Conservation (phyloP, 441 rosid species). For the Cnidoscolus chayamansa region DNA sequence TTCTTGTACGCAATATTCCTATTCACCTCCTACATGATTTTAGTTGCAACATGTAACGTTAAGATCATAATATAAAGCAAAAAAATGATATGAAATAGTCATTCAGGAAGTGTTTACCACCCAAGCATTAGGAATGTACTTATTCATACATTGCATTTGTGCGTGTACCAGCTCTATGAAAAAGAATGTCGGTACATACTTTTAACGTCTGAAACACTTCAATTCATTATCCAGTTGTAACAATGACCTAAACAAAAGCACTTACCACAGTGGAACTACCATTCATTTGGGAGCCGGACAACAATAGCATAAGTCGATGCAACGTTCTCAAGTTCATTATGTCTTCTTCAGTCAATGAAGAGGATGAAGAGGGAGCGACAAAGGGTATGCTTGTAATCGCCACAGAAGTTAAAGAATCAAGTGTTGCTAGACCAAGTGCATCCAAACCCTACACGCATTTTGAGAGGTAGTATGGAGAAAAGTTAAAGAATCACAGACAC, state of each 20-base stretch:
- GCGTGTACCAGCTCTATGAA: not conserved
- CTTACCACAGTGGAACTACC: conserved; percentile 43
- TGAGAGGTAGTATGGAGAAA: conserved; percentile 11
- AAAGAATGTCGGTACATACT: not conserved
- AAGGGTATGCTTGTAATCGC: conserved; percentile 48
- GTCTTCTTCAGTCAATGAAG: conserved; percentile 76
- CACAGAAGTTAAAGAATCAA: conserved; percentile 54
- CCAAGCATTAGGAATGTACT: too few species aligned
- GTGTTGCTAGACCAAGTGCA: conserved; percentile 79
- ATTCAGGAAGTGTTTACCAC: not conserved
- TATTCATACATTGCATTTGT: not conserved
- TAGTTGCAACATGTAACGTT: conserved; percentile 4
- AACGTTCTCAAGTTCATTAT: conserved; percentile 62
- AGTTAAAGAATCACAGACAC: conserved; percentile 6
- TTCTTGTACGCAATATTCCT: conserved; percentile 28
- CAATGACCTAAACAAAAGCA: conserved; percentile 2
- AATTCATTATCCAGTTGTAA: not conserved
- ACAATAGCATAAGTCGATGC: conserved; percentile 56
- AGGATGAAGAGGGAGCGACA: conserved; percentile 35
- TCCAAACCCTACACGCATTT: conserved; percentile 69
- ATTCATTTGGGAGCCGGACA: conserved; percentile 48
- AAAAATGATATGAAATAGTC: not conserved
- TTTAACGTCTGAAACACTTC: not conserved
- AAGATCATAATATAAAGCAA: not conserved
- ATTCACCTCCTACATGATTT: conserved; percentile 41